Conservation (phyloP, 2,329 filamentous ascomycete genomes). For the Trichoderma brevicompactum region DNA sequence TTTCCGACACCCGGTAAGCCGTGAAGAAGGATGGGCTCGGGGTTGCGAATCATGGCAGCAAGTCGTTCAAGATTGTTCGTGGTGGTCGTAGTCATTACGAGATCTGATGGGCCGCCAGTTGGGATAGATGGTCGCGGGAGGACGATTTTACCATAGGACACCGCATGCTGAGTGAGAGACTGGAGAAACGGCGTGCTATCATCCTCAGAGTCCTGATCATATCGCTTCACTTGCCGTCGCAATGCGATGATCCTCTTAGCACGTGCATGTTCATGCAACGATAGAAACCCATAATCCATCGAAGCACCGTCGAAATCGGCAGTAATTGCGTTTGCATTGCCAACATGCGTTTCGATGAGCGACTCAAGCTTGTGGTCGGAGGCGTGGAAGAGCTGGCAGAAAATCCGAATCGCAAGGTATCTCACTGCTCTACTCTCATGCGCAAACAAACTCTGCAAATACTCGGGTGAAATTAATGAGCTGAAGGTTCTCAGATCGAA, state of each 20-base stretch:
- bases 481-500: slow-evolving; percentile 74
- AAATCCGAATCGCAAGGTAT: slow-evolving; percentile 81
- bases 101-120: slow-evolving; percentile 51
- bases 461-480: slow-evolving; percentile 64
- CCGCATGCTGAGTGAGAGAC: slow-evolving; percentile 62
- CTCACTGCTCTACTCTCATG: slow-evolving; percentile 65
- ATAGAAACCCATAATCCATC: slow-evolving; percentile 79
- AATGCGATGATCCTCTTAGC: slow-evolving; percentile 51
- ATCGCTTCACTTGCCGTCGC: slow-evolving; percentile 45
- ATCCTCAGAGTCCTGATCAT: slow-evolving; percentile 23
- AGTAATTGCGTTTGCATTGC: slow-evolving; percentile 61
- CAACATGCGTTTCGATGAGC: slow-evolving; percentile 70
- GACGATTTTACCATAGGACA: slow-evolving; percentile 68
- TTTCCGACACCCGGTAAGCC: slow-evolving; percentile 89
- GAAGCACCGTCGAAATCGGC: slow-evolving; percentile 75
- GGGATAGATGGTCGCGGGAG: slow-evolving; percentile 65
- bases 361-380: slow-evolving; percentile 78
- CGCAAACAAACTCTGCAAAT: slow-evolving; percentile 70
- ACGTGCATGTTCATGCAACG: slow-evolving; percentile 61
- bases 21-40: slow-evolving; percentile 77
- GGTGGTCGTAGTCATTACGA: slow-evolving; percentile 76
- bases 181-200: slow-evolving; percentile 38
- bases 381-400: slow-evolving; percentile 77
- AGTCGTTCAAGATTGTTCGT: slow-evolving; percentile 71
- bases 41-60: slow-evolving; percentile 66